Base-by-base conservation (phyloP, 257 asterid genomes). In the Scutellaria baicalensis region DNA sequence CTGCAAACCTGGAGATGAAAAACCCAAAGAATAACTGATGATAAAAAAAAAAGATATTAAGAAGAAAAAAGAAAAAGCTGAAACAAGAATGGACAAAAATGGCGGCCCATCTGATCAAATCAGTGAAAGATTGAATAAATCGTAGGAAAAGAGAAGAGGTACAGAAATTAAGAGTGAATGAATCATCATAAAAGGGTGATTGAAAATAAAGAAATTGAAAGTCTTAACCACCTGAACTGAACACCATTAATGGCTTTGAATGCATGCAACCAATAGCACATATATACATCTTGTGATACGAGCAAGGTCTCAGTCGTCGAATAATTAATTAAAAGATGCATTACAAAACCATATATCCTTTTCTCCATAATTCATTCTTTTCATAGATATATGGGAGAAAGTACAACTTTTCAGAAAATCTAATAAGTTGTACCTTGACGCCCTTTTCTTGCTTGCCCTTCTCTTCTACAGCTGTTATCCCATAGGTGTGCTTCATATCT, bases 401-500 rank as follows among this genome's bases (percentile, higher is more conserved):
- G 77, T 75, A 73, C 72, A 51, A 63, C 62, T 61, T 67, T n/a
- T 33, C 40, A 66, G 33, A 17, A 35, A 21, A 64, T 13, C 6
- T 6, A 3, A n/a, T n/a, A n/a, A 33, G 8, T 52, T 56, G 85
- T 88, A 92, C 99, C 99, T 94, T 94, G 99, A 81, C 99, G 98
- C 76, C 99, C 98, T 83, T 94, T 94, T 83, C 98, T 91, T 5
- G 98, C 98, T 81, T 91, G 97, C 31, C 99, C 99, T 66, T 94
- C 99, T 52, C 97, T 88, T 75, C 97, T 86, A 82, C 98, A 91
- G 96, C 97, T 91, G 86, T 94, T 94, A 78, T 94, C 99, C 99
- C 99, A 94, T 18, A 93, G 96, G 85, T 91, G 99, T 70, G 99
- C 99, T 82, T 94, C 99, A 64, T 94, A 94, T 89, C 99, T 91